A percentile compares a stretch with the other conserved stretches of the same genome.
These are phyloP conservation scores for Mucor plumbeus DNA, from an alignment of 371 early-diverging fungal species.

Conservation along the genomic window DNA sequence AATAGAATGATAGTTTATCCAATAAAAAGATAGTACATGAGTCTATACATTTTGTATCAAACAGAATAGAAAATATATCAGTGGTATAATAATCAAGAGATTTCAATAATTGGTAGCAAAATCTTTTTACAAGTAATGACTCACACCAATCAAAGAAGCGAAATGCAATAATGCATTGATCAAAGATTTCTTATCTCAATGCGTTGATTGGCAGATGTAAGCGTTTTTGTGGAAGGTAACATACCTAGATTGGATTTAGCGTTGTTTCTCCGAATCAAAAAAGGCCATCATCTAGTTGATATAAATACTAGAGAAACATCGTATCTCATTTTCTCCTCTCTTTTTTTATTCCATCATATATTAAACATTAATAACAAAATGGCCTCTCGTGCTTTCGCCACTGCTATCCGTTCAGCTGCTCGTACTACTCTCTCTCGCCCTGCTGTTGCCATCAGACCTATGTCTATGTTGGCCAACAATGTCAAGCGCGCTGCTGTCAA, in stretches of 20 bases:
- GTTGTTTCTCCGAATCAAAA: conserved; percentile 12
- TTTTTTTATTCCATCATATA: conserved; percentile 13
- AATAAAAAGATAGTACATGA: background rate
- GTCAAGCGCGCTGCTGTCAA: conserved; percentile 39
- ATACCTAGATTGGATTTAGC: too few species aligned
- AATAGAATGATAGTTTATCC: background rate
- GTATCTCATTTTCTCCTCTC: background rate
- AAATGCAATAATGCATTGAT: conserved; percentile 33
- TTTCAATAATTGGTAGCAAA: conserved; percentile 1
- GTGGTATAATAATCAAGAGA: conserved; percentile 6
- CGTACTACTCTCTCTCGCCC: conserved; percentile 42
- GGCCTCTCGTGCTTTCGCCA: conserved; percentile 50
- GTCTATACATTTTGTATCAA: background rate
- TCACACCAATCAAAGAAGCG: conserved; percentile 51
- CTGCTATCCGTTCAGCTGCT: conserved; percentile 50
- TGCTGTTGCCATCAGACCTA: conserved; percentile 33
- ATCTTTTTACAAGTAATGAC: conserved; percentile 38
- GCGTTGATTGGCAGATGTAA: conserved; percentile 30
- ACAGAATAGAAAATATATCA: background rate
- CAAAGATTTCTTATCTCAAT: conserved; percentile 22
- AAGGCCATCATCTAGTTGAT: background rate
- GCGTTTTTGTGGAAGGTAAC: background rate
- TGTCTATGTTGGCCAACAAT: conserved; percentile 27
- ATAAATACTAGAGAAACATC: background rate
- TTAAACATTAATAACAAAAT: conserved; percentile 20